These are phyloP conservation scores for Kernera saxatilis DNA, from an alignment of 345 rosid genomes.

Conservation along the genomic window DNA sequence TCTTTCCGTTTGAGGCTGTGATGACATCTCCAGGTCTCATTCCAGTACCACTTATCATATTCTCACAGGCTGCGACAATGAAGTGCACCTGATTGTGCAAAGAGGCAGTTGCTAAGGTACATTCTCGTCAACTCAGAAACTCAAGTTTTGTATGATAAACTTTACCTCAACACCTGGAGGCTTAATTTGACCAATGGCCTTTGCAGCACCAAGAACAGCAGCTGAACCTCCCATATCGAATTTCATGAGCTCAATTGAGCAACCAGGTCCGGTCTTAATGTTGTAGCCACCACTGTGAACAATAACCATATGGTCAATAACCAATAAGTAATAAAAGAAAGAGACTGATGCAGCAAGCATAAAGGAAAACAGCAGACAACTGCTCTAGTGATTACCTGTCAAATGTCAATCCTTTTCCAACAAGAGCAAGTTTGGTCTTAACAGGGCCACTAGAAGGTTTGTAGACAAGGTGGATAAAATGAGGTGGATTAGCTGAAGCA, in stretches of 20 bases:
- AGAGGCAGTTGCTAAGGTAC: background rate
- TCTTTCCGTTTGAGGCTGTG: constrained; percentile 95
- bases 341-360: background rate
- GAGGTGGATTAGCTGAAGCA: constrained; percentile 88
- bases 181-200: constrained; percentile 85
- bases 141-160: background rate
- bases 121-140: background rate
- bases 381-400: constrained; percentile 57
- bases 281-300: constrained; percentile 89
- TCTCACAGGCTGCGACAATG: constrained; percentile 95
- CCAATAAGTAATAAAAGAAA: background rate
- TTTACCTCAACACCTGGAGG: constrained; percentile 90
- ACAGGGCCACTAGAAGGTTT: constrained; percentile 70
- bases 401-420: constrained; percentile 92
- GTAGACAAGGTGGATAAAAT: constrained; percentile 87
- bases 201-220: constrained; percentile 94
- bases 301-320: constrained; percentile 1
- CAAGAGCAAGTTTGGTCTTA: constrained; percentile 75
- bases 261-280: constrained; percentile 88
- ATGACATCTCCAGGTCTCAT: constrained; percentile 98
- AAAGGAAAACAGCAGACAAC: background rate
- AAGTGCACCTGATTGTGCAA: constrained; percentile 66
- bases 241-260: constrained; percentile 84
- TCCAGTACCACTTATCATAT: constrained; percentile 97
- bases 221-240: constrained; percentile 96